phyloP scores from a whole-genome alignment of 768 basidiomycete species.

The Leucogyrophana mollusca region DNA sequence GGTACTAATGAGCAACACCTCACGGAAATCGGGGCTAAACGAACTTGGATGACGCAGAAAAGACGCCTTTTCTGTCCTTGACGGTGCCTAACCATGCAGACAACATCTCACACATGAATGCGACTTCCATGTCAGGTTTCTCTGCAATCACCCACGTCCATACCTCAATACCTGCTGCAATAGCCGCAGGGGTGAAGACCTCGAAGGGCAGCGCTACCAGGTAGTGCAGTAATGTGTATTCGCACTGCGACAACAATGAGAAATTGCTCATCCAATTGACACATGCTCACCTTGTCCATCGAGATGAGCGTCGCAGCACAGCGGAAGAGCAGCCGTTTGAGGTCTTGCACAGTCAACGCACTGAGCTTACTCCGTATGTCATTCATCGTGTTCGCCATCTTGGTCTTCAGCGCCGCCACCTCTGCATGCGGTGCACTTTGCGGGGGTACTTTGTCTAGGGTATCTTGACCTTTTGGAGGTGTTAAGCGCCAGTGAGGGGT shows the following conservation, averaged over 20 bases:
- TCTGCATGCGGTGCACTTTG: slow-evolving; percentile 58
- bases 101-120: slow-evolving; percentile 81
- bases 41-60: slow-evolving; percentile 79
- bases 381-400: slow-evolving; percentile 63
- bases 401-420: slow-evolving; percentile 61
- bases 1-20: slow-evolving; percentile 5
- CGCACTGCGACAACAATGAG: too few species aligned
- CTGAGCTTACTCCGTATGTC: slow-evolving; percentile 73
- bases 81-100: slow-evolving; percentile 88
- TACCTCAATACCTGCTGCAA: slow-evolving; percentile 85
- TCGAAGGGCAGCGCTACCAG: slow-evolving; percentile 87
- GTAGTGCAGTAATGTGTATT: slow-evolving; percentile 83
- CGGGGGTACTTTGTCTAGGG: slow-evolving; percentile 62
- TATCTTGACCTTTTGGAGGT: slow-evolving; percentile 44
- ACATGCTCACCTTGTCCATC: slow-evolving; percentile 48
- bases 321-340: slow-evolving; percentile 83
- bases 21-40: slow-evolving; percentile 25
- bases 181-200: slow-evolving; percentile 81
- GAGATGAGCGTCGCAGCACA: slow-evolving; percentile 82
- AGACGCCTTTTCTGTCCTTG: slow-evolving; percentile 74
- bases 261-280: too few species aligned
- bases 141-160: slow-evolving; percentile 97
- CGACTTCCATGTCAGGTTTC: slow-evolving; percentile 77
- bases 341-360: slow-evolving; percentile 74
- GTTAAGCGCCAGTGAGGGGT: not conserved